Percentiles rank a stretch among this genome's conserved stretches.
These are phyloP conservation scores for Herpetomonas muscarum DNA, from an alignment of 208 protist species.

Conservation along the genomic window DNA sequence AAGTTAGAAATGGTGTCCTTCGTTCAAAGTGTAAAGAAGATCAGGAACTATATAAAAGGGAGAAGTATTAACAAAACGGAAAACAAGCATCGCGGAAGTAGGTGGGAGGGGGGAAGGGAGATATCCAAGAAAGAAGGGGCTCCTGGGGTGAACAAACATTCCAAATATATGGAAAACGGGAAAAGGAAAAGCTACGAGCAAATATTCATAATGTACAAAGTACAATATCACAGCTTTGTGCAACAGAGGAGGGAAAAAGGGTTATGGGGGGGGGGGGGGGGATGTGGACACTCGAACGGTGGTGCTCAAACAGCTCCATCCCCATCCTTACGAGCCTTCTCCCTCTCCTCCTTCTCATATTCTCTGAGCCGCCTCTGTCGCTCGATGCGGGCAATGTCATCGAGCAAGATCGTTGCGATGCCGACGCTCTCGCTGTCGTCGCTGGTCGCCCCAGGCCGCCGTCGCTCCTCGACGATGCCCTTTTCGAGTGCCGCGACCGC, in stretches of 20 bases:
- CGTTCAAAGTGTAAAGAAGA: too few species aligned
- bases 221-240: too few species aligned
- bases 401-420: constrained; percentile 40
- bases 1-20: background rate
- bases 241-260: too few species aligned
- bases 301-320: background rate
- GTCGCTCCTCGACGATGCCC: background rate
- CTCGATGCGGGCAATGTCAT: constrained; percentile 28
- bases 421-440: constrained; percentile 23
- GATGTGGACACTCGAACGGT: background rate
- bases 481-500: constrained; percentile 21
- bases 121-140: background rate
- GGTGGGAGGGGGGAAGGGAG: background rate
- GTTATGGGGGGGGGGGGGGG: too few species aligned
- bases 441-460: constrained; percentile 1
- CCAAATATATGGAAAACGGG: background rate
- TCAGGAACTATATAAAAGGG: too few species aligned
- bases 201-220: background rate
- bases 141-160: background rate
- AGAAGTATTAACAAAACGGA: too few species aligned
- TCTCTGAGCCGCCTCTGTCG: background rate
- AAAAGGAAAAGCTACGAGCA: background rate
- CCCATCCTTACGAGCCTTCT: constrained; percentile 5
- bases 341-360: constrained; percentile 4
- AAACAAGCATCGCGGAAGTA: background rate